Evolutionary conservation across 768 basidiomycete species (phyloP), one percentile per base, ranked within the genome.

Genomic region (Saitozyma sp.): DNA sequence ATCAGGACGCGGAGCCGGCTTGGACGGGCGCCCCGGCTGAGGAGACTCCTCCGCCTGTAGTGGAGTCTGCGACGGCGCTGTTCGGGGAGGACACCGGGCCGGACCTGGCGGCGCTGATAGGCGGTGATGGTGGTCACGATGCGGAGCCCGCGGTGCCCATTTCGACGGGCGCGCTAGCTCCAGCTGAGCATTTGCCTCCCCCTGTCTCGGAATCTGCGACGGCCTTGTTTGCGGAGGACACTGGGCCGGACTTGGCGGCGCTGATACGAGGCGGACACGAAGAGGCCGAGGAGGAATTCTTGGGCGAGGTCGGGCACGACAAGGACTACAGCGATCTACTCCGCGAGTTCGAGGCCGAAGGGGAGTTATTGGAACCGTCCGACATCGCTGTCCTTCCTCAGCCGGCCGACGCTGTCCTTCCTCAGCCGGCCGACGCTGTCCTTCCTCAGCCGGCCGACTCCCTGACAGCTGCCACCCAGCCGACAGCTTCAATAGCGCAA

Each of bases 241-340:
- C 16, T 4, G 45, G 8, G 17, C 9, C 40, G 38, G 56, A 43
- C 13, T 29, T 8, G 45, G 57, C 48, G 48, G 17, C 9, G 11
- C 48, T 9, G 58, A 20, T 50, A 41, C 43, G 59, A 40, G 43
- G 37, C 6, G 19, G 16, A 17, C 51, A 14, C 19, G 2, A 17
- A 43, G 51, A 43, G 20, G 51, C 43, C 39, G 58, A 16, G 19
- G 49, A 56, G 48, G 43, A 46, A 19, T 43, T 43, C 39, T 1
- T 16, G n/a, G 60, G 10, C n/a, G 61, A 63, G 48, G 38, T 51
- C 20, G 38, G 48, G n/a, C 48, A 58, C 3, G 63, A 66, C 14
- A 67, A 63, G 56, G 65, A 69, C 43, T 73, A 67, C 39, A 67
- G 60, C 41, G 64, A 64, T 59, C 59, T 73, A n/a, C 52, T 73